Percentiles rank a stretch among this genome's conserved stretches.
Conservation (phyloP, 805 yeast genomes). For the Barnettozyma siamensis region DNA sequence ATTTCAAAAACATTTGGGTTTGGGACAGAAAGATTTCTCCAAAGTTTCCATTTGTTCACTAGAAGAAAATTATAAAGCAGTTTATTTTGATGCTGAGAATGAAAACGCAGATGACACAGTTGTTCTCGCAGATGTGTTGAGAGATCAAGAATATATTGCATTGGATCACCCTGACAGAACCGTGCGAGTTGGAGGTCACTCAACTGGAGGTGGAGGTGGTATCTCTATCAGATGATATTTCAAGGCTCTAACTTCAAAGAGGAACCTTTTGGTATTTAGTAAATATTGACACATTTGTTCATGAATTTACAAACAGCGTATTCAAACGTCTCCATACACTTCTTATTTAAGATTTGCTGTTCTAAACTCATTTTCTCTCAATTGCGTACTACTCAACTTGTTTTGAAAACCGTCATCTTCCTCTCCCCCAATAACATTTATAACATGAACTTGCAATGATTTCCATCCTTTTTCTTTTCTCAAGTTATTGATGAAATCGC, state of each 20-base stretch:
- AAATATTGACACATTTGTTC: no score
- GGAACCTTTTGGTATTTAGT: no score
- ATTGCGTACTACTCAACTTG: conserved; percentile 80
- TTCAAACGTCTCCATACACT: no score
- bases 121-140: conserved; percentile 49
- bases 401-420: conserved; percentile 52
- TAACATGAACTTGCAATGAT: conserved; percentile 44
- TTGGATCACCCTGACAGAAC: conserved; percentile 85
- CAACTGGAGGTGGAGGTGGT: conserved; percentile 40
- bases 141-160: conserved; percentile 53
- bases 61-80: conserved; percentile 29
- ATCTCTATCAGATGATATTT: conserved; percentile 29
- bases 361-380: conserved; percentile 40
- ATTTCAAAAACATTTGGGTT: conserved; percentile 62
- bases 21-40: conserved; percentile 74
- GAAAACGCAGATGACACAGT: conserved; percentile 38
- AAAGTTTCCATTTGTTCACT: conserved; percentile 52
- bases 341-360: background rate
- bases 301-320: no score
- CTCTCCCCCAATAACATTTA: conserved; percentile 63
- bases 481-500: conserved; percentile 58
- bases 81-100: conserved; percentile 27
- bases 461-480: conserved; percentile 54
- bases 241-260: no score
- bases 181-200: conserved; percentile 46